phyloP scores from a whole-genome alignment of 139 green algal species.

The Chlamydomonas schloesseri region DNA sequence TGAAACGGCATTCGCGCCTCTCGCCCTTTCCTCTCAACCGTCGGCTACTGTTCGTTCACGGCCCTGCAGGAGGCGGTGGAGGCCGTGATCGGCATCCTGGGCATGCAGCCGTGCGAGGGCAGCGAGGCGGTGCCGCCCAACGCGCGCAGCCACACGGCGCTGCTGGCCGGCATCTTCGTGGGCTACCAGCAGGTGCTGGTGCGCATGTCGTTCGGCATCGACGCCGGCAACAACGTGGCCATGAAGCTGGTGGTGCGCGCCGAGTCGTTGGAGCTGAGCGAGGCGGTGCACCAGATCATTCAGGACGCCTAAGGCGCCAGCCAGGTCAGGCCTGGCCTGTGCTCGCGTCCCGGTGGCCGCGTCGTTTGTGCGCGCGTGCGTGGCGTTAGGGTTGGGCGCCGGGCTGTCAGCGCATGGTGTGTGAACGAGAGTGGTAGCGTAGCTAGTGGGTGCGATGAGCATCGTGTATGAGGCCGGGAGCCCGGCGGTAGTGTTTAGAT shows the following conservation, averaged over 20 bases:
- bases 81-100: slow-evolving; percentile 89
- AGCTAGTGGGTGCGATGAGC: too few species aligned
- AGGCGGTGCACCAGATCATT: slow-evolving; percentile 95
- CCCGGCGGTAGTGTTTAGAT: too few species aligned
- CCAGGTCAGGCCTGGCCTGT: neutral
- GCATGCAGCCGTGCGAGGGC: slow-evolving; percentile 94
- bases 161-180: slow-evolving; percentile 88
- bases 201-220: slow-evolving; percentile 94
- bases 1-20: too few species aligned
- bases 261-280: slow-evolving; percentile 71
- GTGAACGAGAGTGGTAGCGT: neutral
- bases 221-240: slow-evolving; percentile 87
- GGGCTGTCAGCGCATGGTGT: too few species aligned
- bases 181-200: slow-evolving; percentile 84
- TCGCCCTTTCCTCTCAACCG: too few species aligned
- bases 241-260: slow-evolving; percentile 96
- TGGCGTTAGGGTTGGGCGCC: too few species aligned
- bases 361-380: neutral
- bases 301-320: slow-evolving; percentile 75
- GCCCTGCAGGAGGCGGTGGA: slow-evolving; percentile 89
- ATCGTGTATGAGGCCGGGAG: too few species aligned
- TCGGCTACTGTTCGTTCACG: too few species aligned
- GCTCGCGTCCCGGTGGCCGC: neutral
- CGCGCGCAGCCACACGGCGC: slow-evolving; percentile 90
- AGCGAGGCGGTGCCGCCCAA: slow-evolving; percentile 95